Base-by-base conservation (phyloP, 257 asterid genomes). In the Gynochthodes officinalis region DNA sequence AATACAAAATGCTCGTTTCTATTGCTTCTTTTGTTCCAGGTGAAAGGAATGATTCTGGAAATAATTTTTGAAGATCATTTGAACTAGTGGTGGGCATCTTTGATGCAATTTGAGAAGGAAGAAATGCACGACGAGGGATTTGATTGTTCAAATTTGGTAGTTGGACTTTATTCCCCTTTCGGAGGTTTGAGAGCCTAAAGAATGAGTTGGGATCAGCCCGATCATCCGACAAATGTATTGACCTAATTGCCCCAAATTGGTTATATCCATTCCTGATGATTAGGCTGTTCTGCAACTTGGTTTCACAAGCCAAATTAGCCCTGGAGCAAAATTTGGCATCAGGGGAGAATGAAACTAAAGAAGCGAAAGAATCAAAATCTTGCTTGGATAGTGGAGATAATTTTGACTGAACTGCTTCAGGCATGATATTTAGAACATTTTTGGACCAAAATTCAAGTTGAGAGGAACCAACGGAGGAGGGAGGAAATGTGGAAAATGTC, bases 71-170 rank as follows among this genome's bases (percentile, higher is more conserved):
- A n/a, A n/a, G n/a, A n/a, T n/a, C n/a, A n/a, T n/a, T n/a, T n/a
- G n/a, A 0, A 25, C 33, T 32, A 86, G 66, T 25, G 82, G 80
- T 19, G 2, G 82, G 25, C 10, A 83, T 55, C 12, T 54, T 71
- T 3, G 82, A 77, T 2, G 81, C 82, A 8, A 86, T 77, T 43
- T 60, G 72, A 27, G 57, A 37, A n/a, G 88, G 88, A 15, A 86
- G 86, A 73, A 86, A 86, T 4, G 86, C 32, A 4, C 86, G 78
- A 11, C 40, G 66, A 2, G 90, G 84, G 40, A 72, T 64, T 4
- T 77, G 73, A 11, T 76, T 80, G 1, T 77, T 33, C 42, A 86
- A 70, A 27, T 66, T 69, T 10, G 86, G 73, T 33, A 86, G 84
- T 58, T 81, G 76, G 7, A 82, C 7, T 49, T 23, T 50, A 66